Evolutionary conservation across 257 asterid species (phyloP).

Genomic region (Echium plantagineum): DNA sequence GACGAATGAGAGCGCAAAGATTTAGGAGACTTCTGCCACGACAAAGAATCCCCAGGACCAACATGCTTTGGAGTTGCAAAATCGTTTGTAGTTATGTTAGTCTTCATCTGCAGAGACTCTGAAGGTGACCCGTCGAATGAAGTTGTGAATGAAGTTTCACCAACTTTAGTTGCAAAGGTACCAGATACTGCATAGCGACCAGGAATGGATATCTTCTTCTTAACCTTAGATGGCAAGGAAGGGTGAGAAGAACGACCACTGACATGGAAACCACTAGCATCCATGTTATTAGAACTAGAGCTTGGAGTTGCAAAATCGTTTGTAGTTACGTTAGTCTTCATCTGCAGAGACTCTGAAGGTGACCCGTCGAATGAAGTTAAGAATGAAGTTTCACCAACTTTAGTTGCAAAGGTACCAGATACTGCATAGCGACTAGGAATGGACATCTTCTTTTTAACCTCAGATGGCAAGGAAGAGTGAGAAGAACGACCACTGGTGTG

Average conservation of each 20-base stretch:
- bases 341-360: conserved; percentile 10
- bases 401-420: conserved; percentile 7
- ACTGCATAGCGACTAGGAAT: conserved; percentile 13
- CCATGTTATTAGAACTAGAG: too few species aligned
- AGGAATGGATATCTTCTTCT: conserved; percentile 14
- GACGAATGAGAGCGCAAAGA: conserved; percentile 1
- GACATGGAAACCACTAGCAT: conserved; percentile 17
- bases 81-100: conserved; percentile 12
- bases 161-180: conserved; percentile 6
- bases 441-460: conserved; percentile 9
- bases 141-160: conserved; percentile 16
- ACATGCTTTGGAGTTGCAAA: conserved; percentile 12
- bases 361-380: too few species aligned
- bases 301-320: conserved; percentile 11
- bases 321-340: conserved; percentile 16
- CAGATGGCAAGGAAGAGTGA: conserved; percentile 11
- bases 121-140: conserved; percentile 10
- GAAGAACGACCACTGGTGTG: conserved; percentile 17
- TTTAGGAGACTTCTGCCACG: conserved; percentile 7
- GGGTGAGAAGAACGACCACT: conserved; percentile 16
- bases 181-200: conserved; percentile 10
- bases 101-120: conserved; percentile 15
- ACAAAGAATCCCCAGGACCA: conserved; percentile 12
- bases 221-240: conserved; percentile 5
- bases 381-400: conserved; percentile 15